These are phyloP conservation scores for Furcasterigmium sp. DNA, from an alignment of 2,329 filamentous ascomycete species.

Conservation along the genomic window DNA sequence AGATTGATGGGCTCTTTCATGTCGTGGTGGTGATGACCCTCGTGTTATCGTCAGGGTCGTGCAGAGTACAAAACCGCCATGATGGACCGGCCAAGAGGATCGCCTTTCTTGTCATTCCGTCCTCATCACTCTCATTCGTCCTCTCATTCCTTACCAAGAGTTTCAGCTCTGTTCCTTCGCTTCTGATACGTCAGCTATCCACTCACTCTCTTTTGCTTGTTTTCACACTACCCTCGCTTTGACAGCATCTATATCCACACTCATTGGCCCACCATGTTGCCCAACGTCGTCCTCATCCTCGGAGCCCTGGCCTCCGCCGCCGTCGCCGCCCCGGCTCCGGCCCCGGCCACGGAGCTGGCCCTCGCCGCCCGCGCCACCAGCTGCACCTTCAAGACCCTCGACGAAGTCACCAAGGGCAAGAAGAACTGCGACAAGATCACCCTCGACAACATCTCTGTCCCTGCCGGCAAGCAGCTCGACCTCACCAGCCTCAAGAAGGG, in stretches of 20 bases:
- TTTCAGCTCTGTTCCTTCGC: not conserved
- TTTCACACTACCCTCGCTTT: not conserved
- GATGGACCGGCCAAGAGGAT: not conserved
- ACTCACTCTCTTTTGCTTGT: not conserved
- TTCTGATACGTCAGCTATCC: not conserved
- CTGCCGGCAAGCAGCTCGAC: conserved; percentile 54
- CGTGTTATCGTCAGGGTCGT: not conserved
- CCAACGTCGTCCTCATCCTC: conserved; percentile 13
- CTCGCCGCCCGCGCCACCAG: conserved; percentile 11
- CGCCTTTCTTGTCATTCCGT: not conserved
- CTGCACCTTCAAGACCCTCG: conserved; percentile 52
- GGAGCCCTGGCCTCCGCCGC: conserved; percentile 17
- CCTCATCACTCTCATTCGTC: not conserved
- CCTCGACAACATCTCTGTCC: conserved; percentile 48
- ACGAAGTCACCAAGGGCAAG: conserved; percentile 41
- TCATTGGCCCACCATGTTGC: not conserved
- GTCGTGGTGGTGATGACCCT: not conserved
- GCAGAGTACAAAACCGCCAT: not conserved
- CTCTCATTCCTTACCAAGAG: not conserved
- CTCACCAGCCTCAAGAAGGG: conserved; percentile 45
- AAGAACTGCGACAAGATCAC: conserved; percentile 48
- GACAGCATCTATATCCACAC: not conserved
- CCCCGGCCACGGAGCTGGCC: conserved; percentile 1
- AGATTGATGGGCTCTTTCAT: not conserved
- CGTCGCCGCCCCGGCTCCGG: conserved; percentile 12